Conservation (phyloP, 179 eudicot species). For the Patellifolia procumbens region DNA sequence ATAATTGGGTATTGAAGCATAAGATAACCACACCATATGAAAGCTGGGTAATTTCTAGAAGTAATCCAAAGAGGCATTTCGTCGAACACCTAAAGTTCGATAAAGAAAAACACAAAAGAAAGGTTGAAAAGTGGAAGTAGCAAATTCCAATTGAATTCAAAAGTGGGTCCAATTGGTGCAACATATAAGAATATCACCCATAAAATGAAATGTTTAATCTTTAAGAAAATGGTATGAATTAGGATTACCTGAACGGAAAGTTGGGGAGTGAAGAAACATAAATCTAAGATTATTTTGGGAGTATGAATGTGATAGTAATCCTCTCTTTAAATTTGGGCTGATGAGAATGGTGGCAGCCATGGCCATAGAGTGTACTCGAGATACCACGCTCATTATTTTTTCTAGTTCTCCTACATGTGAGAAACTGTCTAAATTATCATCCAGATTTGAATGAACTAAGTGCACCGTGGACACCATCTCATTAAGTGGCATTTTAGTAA, state of each 20-base stretch:
- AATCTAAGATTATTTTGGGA: too few species aligned
- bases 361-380: slow-evolving; percentile 23
- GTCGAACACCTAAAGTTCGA: slow-evolving; percentile 20
- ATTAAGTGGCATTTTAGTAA: too few species aligned
- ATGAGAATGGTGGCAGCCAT: slow-evolving; percentile 28
- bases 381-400: slow-evolving; percentile 19
- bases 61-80: slow-evolving; percentile 1
- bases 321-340: slow-evolving; percentile 10
- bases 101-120: background rate
- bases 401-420: background rate
- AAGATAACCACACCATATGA: too few species aligned
- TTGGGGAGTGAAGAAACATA: background rate
- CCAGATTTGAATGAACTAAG: too few species aligned
- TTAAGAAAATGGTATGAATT: background rate
- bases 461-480: too few species aligned
- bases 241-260: slow-evolving; percentile 27
- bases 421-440: too few species aligned
- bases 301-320: background rate
- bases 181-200: background rate
- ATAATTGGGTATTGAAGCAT: too few species aligned
- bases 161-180: background rate
- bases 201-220: background rate
- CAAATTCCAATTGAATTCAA: background rate
- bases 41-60: too few species aligned
- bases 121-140: background rate